Conservation (phyloP, 208 protist species). For the Trypanosoma conorhini region DNA sequence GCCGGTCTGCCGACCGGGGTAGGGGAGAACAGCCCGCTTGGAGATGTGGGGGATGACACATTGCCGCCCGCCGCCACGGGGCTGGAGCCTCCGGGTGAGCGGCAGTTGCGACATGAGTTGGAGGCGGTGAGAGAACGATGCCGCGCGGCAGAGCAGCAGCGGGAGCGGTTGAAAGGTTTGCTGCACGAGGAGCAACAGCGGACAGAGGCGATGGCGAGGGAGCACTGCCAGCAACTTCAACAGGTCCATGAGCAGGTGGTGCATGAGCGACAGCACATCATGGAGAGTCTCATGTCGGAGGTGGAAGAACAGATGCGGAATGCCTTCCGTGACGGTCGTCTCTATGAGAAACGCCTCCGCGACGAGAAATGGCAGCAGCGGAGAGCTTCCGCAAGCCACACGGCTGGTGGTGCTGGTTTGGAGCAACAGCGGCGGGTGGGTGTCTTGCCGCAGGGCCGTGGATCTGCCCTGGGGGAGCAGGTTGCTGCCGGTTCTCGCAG, state of each 20-base stretch:
- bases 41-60: constrained; percentile 4
- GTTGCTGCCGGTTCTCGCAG: not conserved
- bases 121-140: constrained; percentile 48
- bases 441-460: not conserved
- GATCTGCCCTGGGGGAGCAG: not conserved
- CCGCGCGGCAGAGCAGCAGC: constrained; percentile 45
- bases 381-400: not conserved
- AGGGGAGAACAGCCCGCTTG: constrained; percentile 11
- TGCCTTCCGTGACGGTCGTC: constrained; percentile 71
- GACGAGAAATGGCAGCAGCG: constrained; percentile 33
- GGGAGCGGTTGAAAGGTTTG: constrained; percentile 45
- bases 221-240: constrained; percentile 67
- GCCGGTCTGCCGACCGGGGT: constrained; percentile 4
- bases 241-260: constrained; percentile 74
- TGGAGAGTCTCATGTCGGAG: constrained; percentile 61
- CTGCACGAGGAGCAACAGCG: constrained; percentile 66
- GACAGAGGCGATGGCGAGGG: constrained; percentile 56
- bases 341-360: constrained; percentile 34
- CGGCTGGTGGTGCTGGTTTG: not conserved
- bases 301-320: constrained; percentile 72
- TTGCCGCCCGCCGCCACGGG: constrained; percentile 6
- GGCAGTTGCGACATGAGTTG: constrained; percentile 34
- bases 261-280: constrained; percentile 63
- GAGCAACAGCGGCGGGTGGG: not conserved
- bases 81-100: not conserved